Conservation (phyloP, 1,139 yeast species). For the Saccharomycopsis phalli region DNA sequence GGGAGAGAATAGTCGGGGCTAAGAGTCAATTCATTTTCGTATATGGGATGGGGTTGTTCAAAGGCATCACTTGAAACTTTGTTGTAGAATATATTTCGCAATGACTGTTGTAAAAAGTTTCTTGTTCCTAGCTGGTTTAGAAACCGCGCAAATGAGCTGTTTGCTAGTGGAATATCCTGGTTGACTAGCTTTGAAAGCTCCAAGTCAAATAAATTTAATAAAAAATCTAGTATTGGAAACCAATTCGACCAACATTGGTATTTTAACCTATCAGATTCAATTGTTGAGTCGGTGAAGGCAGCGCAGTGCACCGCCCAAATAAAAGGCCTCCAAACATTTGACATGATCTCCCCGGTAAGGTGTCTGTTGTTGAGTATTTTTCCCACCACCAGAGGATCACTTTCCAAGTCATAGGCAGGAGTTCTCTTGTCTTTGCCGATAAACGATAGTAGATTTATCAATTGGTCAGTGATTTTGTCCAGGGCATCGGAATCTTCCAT, state of each 20-base stretch:
- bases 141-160: background rate
- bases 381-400: background rate
- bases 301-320: slow-evolving; percentile 5
- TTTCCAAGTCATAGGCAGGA: background rate
- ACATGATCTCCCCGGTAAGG: background rate
- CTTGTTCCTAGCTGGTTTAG: background rate
- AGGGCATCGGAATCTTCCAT: no score
- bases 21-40: background rate
- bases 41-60: background rate
- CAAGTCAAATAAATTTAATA: slow-evolving; percentile 2
- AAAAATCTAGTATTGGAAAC: slow-evolving; percentile 2
- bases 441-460: no score
- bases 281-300: background rate
- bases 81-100: slow-evolving; percentile 3
- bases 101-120: background rate
- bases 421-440: background rate
- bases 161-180: background rate
- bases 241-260: slow-evolving; percentile 8
- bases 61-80: background rate
- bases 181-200: background rate
- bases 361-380: background rate
- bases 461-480: no score
- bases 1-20: background rate
- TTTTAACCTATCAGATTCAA: background rate
- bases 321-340: slow-evolving; percentile 1